These are phyloP conservation scores for Solanum neorickii DNA, from an alignment of 257 asterid genomes.

Conservation along the genomic window DNA sequence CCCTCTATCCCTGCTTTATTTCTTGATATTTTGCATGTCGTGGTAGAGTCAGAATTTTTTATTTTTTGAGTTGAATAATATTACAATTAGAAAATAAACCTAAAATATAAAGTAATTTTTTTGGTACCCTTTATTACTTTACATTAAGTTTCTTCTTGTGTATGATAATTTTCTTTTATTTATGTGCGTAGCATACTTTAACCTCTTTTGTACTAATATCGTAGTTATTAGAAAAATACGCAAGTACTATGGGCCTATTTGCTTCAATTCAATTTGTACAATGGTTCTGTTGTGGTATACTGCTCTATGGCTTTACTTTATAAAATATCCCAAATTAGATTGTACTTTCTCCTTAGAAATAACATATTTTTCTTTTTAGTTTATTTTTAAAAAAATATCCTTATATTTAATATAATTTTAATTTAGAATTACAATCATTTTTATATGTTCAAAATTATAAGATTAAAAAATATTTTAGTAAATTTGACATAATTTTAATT, in stretches of 20 bases:
- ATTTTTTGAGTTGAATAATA: background rate
- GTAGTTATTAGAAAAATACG: background rate
- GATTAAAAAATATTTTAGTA: too few relatives aligned
- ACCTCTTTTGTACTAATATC: background rate
- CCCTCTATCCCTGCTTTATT: background rate
- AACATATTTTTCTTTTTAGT: too few relatives aligned
- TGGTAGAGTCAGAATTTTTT: background rate
- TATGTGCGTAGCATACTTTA: background rate
- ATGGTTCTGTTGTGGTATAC: background rate
- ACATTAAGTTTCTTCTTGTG: background rate
- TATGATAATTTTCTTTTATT: background rate
- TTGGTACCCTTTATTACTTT: background rate
- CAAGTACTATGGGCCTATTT: background rate
- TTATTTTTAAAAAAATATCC: fast-evolving
- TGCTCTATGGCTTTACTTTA: background rate
- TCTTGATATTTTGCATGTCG: background rate
- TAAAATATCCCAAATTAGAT: background rate
- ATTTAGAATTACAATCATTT: too few relatives aligned
- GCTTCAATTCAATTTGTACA: background rate
- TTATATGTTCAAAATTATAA: background rate
- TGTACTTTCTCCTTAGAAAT: background rate
- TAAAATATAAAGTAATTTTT: background rate
- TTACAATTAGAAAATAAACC: background rate
- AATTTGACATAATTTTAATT: too few relatives aligned
- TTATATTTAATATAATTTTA: too few relatives aligned